Percentiles rank a stretch among this genome's conserved stretches.
These are phyloP conservation scores for Scutellaria galericulata DNA, from an alignment of 257 asterid species.

Conservation along the genomic window DNA sequence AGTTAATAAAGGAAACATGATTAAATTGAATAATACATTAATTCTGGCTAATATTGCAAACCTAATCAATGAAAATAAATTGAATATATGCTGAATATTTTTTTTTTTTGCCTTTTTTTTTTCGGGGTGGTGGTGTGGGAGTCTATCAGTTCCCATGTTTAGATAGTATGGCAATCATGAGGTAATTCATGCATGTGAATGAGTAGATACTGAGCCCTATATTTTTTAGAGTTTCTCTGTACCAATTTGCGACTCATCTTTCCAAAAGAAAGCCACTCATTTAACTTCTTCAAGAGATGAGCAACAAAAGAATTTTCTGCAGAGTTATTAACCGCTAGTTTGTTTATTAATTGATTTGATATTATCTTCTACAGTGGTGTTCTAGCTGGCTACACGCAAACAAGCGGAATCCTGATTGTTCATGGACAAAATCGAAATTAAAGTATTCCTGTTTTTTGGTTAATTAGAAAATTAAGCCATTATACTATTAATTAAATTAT, in stretches of 20 bases:
- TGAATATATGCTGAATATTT: no score
- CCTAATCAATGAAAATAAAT: no score
- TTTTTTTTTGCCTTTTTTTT: no score
- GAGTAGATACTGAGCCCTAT: slow-evolving; percentile 21
- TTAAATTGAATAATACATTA: no score
- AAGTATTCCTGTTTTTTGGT: slow-evolving; percentile 4
- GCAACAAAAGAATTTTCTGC: no score
- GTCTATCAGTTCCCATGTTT: no score
- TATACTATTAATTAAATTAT: slow-evolving; percentile 9
- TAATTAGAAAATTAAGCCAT: slow-evolving; percentile 5
- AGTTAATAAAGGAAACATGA: no score
- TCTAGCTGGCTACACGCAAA: neutral
- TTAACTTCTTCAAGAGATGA: slow-evolving; percentile 11
- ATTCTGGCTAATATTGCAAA: no score
- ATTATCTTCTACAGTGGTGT: neutral
- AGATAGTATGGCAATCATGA: neutral
- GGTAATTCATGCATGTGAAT: slow-evolving; percentile 18
- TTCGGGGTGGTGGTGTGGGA: no score
- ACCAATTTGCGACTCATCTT: neutral
- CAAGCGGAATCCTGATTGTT: slow-evolving; percentile 6
- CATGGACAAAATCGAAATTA: slow-evolving; percentile 7
- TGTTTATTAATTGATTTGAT: slow-evolving; percentile 12
- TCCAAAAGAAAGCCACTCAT: slow-evolving; percentile 11
- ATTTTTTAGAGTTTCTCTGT: slow-evolving; percentile 5
- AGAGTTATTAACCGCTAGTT: neutral